Percentiles rank a stretch among this genome's conserved stretches.
Evolutionary conservation across 2,329 filamentous ascomycete species (phyloP).

Genomic region (Fusarium lyarnte): DNA sequence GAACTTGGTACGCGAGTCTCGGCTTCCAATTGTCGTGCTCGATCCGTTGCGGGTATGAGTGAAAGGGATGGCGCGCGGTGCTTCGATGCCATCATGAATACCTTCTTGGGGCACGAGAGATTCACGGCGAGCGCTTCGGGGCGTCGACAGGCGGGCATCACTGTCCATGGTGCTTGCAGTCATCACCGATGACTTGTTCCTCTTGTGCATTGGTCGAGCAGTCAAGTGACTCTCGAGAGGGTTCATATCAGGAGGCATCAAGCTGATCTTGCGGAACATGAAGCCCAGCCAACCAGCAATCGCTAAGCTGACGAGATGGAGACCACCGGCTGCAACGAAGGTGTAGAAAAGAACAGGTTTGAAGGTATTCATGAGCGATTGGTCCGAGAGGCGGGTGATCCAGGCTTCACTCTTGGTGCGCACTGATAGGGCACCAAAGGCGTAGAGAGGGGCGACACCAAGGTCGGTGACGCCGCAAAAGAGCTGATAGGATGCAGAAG

Average conservation of each 20-base stretch:
- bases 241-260: slow-evolving; percentile 93
- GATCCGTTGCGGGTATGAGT: slow-evolving; percentile 78
- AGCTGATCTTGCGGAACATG: slow-evolving; percentile 83
- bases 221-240: slow-evolving; percentile 89
- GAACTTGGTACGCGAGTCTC: slow-evolving; percentile 64
- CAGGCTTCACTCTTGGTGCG: slow-evolving; percentile 62
- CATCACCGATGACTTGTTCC: slow-evolving; percentile 70
- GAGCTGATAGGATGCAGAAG: slow-evolving; percentile 87
- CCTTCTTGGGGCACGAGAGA: slow-evolving; percentile 58
- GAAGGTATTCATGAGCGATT: slow-evolving; percentile 66
- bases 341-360: slow-evolving; percentile 74
- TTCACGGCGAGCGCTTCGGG: slow-evolving; percentile 53
- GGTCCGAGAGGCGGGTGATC: slow-evolving; percentile 72
- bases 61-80: slow-evolving; percentile 75
- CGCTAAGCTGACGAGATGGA: slow-evolving; percentile 76
- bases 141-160: slow-evolving; percentile 69
- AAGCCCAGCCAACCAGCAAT: slow-evolving; percentile 80
- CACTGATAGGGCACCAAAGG: slow-evolving; percentile 61
- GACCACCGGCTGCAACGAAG: slow-evolving; percentile 68
- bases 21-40: slow-evolving; percentile 63
- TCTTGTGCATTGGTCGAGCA: slow-evolving; percentile 75
- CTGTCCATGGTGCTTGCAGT: slow-evolving; percentile 56
- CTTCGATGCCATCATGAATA: slow-evolving; percentile 56
- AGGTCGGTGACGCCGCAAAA: slow-evolving; percentile 81
- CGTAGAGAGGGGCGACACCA: slow-evolving; percentile 63